phyloP scores from a whole-genome alignment of 345 rosid species.

The Eucalyptus regnans region DNA sequence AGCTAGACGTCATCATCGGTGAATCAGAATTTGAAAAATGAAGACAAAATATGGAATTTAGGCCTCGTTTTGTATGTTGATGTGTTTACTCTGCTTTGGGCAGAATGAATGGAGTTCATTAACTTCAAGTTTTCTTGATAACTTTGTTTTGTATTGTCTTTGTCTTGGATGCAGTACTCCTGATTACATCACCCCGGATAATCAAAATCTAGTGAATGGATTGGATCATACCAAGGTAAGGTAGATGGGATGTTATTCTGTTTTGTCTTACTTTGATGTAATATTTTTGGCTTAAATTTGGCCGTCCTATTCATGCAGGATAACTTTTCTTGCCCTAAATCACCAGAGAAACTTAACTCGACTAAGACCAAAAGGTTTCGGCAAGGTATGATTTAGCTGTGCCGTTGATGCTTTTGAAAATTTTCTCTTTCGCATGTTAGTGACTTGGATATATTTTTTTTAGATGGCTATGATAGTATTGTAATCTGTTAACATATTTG shows the following conservation, averaged over 20 bases:
- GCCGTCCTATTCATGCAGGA: conserved; percentile 28
- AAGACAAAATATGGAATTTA: not conserved
- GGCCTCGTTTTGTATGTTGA: not conserved
- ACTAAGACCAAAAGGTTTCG: conserved; percentile 41
- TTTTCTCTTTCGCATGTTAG: not conserved
- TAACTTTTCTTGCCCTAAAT: conserved; percentile 68
- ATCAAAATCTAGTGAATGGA: conserved; percentile 44
- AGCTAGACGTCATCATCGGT: not conserved
- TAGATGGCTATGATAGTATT: not conserved
- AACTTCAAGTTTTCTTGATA: not conserved
- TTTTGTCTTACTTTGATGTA: not conserved
- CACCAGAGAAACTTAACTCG: conserved; percentile 76
- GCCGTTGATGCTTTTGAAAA: not conserved
- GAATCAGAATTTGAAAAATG: not conserved
- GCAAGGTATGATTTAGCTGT: conserved; percentile 19
- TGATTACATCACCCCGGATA: conserved; percentile 87
- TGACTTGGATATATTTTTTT: not conserved
- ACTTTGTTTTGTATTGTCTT: not conserved
- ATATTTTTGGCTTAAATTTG: not conserved
- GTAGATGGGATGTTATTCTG: not conserved
- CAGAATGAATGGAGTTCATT: not conserved
- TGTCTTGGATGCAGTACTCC: conserved; percentile 64
- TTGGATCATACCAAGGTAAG: conserved; percentile 54
- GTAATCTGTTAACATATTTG: not conserved
- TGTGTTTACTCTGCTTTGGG: not conserved